Percentiles rank a stretch among this genome's conserved stretches.
phyloP scores from a whole-genome alignment of 208 protist species.

The Leishmania major region DNA sequence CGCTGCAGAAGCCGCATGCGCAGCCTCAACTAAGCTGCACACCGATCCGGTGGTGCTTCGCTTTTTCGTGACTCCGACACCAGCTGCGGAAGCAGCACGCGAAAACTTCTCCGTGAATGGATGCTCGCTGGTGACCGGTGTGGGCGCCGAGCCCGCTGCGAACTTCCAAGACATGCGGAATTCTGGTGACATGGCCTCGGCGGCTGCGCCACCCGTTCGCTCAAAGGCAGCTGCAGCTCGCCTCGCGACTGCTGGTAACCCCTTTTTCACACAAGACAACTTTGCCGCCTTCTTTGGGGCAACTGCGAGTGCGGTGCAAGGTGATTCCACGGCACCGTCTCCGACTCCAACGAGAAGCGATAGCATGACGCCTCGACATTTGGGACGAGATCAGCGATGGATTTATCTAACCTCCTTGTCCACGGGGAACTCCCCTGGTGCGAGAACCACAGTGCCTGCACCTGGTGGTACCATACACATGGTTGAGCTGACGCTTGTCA shows the following conservation, averaged over 20 bases:
- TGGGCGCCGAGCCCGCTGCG: no score
- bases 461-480: constrained; percentile 8
- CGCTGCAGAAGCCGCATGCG: no score
- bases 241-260: not conserved
- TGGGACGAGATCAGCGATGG: constrained; percentile 17
- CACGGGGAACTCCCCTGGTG: not conserved
- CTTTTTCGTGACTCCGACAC: no score
- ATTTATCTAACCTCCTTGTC: constrained; percentile 15
- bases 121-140: no score
- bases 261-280: constrained; percentile 23
- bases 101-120: no score
- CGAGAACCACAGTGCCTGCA: not conserved
- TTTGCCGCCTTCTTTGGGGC: constrained; percentile 7
- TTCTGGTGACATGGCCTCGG: not conserved
- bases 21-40: no score
- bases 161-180: no score
- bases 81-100: no score
- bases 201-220: not conserved
- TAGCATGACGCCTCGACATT: not conserved
- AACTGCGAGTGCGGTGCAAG: no score
- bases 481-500: constrained; percentile 6
- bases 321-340: not conserved
- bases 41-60: no score
- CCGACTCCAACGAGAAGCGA: not conserved
- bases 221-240: not conserved